Percentiles rank a stretch among this genome's conserved stretches.
Conservation (phyloP, 495 filamentous ascomycete genomes). For the Penicillium goetzii region DNA sequence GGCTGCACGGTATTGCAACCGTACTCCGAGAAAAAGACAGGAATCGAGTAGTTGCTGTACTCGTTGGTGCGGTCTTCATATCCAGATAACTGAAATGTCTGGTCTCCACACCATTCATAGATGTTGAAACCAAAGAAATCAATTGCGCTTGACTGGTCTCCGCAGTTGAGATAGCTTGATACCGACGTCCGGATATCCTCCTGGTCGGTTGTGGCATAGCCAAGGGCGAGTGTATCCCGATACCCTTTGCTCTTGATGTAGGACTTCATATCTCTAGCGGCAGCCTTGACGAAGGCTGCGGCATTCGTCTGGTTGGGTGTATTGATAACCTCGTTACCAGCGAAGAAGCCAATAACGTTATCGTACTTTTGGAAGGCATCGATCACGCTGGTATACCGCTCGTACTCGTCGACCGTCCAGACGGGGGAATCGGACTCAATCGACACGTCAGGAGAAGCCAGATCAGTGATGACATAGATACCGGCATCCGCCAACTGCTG, state of each 20-base stretch:
- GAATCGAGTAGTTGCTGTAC: conserved; percentile 85
- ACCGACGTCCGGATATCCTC: conserved; percentile 73
- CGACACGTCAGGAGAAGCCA: conserved; percentile 80
- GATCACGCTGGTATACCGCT: conserved; percentile 83
- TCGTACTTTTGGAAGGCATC: conserved; percentile 79
- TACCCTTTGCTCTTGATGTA: conserved; percentile 85
- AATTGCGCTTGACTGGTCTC: conserved; percentile 65
- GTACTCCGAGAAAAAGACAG: conserved; percentile 98
- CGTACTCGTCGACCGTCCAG: conserved; percentile 80
- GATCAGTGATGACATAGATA: conserved; percentile 93
- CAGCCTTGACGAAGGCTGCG: conserved; percentile 94
- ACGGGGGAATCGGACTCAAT: conserved; percentile 77
- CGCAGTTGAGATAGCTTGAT: conserved; percentile 92
- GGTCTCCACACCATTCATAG: conserved; percentile 96
- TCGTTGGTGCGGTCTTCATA: conserved; percentile 80
- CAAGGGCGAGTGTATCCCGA: conserved; percentile 72
- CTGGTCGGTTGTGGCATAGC: conserved; percentile 95
- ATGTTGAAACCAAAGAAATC: conserved; percentile 99
- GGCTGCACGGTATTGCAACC: conserved; percentile 83
- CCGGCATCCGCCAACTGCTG: conserved; percentile 77
- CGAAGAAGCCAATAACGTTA: conserved; percentile 96
- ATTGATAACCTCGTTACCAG: conserved; percentile 96
- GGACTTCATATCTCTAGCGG: conserved; percentile 91
- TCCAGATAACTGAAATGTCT: conserved; percentile 70
- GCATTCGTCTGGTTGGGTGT: conserved; percentile 79